These are phyloP conservation scores for Sporothrix schenckii DNA, from an alignment of 2,329 filamentous ascomycete species.

Conservation along the genomic window DNA sequence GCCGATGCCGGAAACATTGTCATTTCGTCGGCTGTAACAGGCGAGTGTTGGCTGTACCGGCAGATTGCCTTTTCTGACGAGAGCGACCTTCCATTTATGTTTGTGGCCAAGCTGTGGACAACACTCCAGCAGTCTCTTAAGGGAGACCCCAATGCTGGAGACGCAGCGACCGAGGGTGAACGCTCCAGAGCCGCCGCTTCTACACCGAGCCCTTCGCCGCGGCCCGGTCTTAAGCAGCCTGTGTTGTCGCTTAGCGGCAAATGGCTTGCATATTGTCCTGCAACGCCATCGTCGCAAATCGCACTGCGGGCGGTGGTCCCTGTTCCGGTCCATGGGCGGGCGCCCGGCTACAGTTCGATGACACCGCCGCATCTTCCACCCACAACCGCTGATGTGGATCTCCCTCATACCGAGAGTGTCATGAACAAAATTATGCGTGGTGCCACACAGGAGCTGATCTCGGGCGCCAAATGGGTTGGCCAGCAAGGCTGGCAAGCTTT, in stretches of 20 bases:
- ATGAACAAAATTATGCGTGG: slow-evolving; percentile 78
- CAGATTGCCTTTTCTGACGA: slow-evolving; percentile 53
- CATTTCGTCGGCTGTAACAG: slow-evolving; percentile 78
- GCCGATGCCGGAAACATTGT: slow-evolving; percentile 72
- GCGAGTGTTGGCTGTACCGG: slow-evolving; percentile 80
- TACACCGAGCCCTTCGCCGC: slow-evolving; percentile 47
- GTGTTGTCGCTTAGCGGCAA: slow-evolving; percentile 70
- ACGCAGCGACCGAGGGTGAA: slow-evolving; percentile 47
- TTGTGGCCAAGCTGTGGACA: slow-evolving; percentile 91
- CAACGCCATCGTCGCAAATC: slow-evolving; percentile 69
- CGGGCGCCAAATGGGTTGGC: slow-evolving; percentile 73
- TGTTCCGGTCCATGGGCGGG: slow-evolving; percentile 57
- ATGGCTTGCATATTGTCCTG: slow-evolving; percentile 78
- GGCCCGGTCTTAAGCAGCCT: slow-evolving; percentile 59
- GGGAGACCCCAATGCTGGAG: slow-evolving; percentile 45
- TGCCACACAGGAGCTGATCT: slow-evolving; percentile 76
- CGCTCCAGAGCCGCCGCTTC: slow-evolving; percentile 28
- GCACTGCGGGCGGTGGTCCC: slow-evolving; percentile 69
- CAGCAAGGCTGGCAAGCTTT: slow-evolving; percentile 77
- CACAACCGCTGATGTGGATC: slow-evolving; percentile 68
- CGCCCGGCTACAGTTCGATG: slow-evolving; percentile 61
- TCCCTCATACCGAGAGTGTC: slow-evolving; percentile 71
- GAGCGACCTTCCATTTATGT: slow-evolving; percentile 56
- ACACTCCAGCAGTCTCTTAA: slow-evolving; percentile 67
- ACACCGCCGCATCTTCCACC: slow-evolving; percentile 70